Conservation (phyloP, 805 yeast species). For the Yamadazyma sp. region DNA sequence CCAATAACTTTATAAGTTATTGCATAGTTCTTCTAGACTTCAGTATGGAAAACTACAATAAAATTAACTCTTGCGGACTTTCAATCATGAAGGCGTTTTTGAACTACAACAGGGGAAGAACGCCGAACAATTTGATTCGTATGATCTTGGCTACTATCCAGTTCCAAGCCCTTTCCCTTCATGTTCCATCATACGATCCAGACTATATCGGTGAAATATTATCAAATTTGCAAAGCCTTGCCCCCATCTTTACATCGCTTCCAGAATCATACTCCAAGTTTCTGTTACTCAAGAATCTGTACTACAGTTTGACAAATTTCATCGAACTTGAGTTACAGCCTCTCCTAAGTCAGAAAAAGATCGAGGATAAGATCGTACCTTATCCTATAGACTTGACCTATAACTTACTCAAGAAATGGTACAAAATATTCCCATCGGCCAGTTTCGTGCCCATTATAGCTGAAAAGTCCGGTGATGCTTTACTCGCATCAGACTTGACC, state of each 20-base stretch:
- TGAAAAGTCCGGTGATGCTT: slow-evolving; percentile 9
- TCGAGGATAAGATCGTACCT: slow-evolving; percentile 18
- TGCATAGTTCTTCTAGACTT: slow-evolving; percentile 14
- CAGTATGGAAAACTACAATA: slow-evolving; percentile 16
- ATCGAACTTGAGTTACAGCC: slow-evolving; percentile 19
- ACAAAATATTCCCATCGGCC: slow-evolving; percentile 20
- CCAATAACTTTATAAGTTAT: slow-evolving; percentile 15
- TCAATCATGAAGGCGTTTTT: slow-evolving; percentile 7
- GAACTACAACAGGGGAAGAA: slow-evolving; percentile 12
- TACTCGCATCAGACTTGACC: slow-evolving; percentile 17
- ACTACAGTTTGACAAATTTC: slow-evolving; percentile 18
- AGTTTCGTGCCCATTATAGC: slow-evolving; percentile 7
- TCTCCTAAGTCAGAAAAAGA: slow-evolving; percentile 13
- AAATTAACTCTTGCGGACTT: slow-evolving; percentile 12
- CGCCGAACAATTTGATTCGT: slow-evolving; percentile 6
- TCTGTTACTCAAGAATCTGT: slow-evolving; percentile 11
- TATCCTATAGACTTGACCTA: slow-evolving; percentile 21
- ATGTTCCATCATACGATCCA: slow-evolving; percentile 27
- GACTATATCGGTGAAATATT: slow-evolving; percentile 20
- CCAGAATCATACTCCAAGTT: background rate
- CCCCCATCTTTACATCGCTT: slow-evolving; percentile 2
- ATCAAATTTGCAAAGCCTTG: slow-evolving; percentile 15
- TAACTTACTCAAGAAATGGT: slow-evolving; percentile 23
- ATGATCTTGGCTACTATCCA: slow-evolving; percentile 12
- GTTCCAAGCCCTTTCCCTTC: slow-evolving; percentile 18